These are phyloP conservation scores for Rhodomyrtus psidioides DNA, from an alignment of 441 rosid species.

Conservation along the genomic window DNA sequence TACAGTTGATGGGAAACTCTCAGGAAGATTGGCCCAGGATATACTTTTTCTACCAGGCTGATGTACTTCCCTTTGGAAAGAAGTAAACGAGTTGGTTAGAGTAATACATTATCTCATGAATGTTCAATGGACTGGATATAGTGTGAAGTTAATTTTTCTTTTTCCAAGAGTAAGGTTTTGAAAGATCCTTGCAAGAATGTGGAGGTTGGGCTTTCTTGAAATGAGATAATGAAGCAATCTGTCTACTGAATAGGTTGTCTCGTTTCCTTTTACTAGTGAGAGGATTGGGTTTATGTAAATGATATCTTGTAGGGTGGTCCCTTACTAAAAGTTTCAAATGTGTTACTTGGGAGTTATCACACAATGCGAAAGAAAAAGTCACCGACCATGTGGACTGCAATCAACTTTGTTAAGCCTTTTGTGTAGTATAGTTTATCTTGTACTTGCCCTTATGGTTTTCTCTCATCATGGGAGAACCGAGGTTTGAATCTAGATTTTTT, in stretches of 20 bases:
- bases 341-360: background rate
- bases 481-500: background rate
- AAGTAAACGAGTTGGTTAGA: background rate
- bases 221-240: background rate
- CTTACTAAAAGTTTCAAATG: background rate
- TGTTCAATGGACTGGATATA: background rate
- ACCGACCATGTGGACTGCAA: background rate
- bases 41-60: background rate
- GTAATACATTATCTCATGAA: no score
- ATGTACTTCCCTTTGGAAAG: background rate
- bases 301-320: background rate
- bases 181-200: background rate
- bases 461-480: background rate
- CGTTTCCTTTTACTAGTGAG: background rate
- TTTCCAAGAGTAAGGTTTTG: background rate
- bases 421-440: background rate
- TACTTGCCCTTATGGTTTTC: background rate
- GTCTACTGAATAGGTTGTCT: background rate
- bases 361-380: background rate
- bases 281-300: background rate
- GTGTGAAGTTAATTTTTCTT: background rate
- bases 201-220: background rate
- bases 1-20: background rate
- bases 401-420: background rate
- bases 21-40: background rate